Base-by-base conservation (phyloP, 306 rosid genomes). In the Dalbergia oliveri region DNA sequence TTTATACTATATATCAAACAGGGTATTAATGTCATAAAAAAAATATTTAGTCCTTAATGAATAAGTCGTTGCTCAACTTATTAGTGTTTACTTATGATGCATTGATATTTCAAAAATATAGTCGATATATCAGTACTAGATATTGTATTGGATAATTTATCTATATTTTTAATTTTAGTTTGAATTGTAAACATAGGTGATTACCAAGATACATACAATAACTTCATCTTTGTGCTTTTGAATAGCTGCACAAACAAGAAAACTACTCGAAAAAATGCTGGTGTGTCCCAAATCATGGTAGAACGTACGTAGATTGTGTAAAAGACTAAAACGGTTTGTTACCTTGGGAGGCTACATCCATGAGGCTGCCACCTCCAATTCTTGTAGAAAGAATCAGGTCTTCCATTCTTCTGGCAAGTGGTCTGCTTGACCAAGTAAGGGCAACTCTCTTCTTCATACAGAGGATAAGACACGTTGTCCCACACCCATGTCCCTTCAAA, bases 291-390 rank as follows among this genome's bases (percentile, higher is more conserved):
- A 77, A 43, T 43, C 11, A 43, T 43, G 15, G 8, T 51, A 70
- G 26, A 31, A 69, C 33, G 6, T 44, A 49, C 12, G 31, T 2
- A 26, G 31, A 26, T 26, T 26, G 31, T 26, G 2, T 26, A 26
- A 51, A 11, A 4, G 9, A 51, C 18, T 45, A 47, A 11, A 62
- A 76, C 19, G n/a, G 16, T 59, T 11, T 8, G 21, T 74, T 72
- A 92, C 95, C 97, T 93, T 59, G 98, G 99, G 16, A 95, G 92
- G 15, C 86, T 87, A 87, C 97, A 93, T 74, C 83, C 88, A 66
- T 69, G 61, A 64, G 99, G 99, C 63, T 91, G 96, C 99, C 99
- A 93, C 84, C 85, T 91, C 99, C 98, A 95, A 53, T 93, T 91
- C 88, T 83, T 90, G 35, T 95, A 93, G 75, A 84, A 84, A 75